These are phyloP conservation scores for Mrakiaceae sp. DNA, from an alignment of 1,284 basidiomycete species.

Conservation along the genomic window DNA sequence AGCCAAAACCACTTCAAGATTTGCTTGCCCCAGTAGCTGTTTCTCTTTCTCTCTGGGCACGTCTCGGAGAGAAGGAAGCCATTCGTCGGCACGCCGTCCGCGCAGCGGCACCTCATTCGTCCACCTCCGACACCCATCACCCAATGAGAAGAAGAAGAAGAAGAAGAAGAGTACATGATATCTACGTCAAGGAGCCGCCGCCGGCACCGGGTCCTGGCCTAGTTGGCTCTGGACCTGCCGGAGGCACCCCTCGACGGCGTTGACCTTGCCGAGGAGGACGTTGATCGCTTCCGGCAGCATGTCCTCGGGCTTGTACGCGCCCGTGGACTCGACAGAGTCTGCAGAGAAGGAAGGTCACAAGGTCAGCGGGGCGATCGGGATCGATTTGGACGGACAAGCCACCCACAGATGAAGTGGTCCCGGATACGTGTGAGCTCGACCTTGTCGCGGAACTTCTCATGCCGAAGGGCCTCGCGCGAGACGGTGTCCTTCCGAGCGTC, in stretches of 20 bases:
- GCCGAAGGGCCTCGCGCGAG: constrained; percentile 81
- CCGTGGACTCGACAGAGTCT: constrained; percentile 87
- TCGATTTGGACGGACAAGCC: not conserved
- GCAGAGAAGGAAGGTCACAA: constrained; percentile 5
- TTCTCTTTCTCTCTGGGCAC: no score
- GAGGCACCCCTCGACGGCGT: constrained; percentile 31
- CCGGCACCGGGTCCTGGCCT: not conserved
- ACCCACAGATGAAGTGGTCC: constrained; percentile 85
- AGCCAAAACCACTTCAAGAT: no score
- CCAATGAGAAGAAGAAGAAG: no score
- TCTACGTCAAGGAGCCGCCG: not conserved
- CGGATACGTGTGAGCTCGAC: constrained; percentile 76
- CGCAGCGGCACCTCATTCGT: no score
- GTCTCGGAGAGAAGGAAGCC: no score
- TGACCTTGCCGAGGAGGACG: constrained; percentile 73
- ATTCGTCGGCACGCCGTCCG: no score
- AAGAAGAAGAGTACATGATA: no score
- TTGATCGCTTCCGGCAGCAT: constrained; percentile 72
- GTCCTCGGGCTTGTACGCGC: constrained; percentile 72
- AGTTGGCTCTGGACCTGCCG: constrained; percentile 2
- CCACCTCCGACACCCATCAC: no score
- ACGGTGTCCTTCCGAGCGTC: constrained; percentile 59
- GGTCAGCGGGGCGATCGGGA: not conserved
- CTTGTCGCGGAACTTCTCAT: constrained; percentile 77
- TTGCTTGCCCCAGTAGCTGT: no score